phyloP scores from a whole-genome alignment of 192 early-diverging fungal species.

The Mortierella antarctica region DNA sequence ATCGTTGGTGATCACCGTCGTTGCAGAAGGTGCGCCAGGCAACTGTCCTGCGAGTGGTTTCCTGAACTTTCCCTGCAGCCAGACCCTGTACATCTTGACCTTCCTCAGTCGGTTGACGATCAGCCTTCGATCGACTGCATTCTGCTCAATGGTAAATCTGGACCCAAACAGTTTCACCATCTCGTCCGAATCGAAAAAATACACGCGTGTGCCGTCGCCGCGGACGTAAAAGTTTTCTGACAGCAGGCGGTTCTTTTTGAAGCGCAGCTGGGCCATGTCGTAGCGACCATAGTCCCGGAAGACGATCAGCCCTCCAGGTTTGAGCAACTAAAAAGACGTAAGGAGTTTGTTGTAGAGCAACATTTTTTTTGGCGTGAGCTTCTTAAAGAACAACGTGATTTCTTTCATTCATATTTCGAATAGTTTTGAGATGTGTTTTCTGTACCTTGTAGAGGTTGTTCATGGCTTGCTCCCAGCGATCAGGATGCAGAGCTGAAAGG shows the following conservation, averaged over 20 bases:
- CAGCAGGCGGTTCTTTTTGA: conserved; percentile 91
- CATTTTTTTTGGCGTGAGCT: not conserved
- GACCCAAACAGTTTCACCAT: conserved; percentile 61
- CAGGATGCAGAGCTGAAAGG: conserved; percentile 90
- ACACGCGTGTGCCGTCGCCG: conserved; percentile 95
- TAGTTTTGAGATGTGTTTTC: not conserved
- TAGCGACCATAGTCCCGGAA: conserved; percentile 98
- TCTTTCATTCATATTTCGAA: not conserved
- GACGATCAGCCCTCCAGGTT: conserved; percentile 91
- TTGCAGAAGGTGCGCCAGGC: conserved; percentile 20
- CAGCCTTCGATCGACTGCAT: conserved; percentile 91
- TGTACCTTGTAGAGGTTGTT: conserved; percentile 80
- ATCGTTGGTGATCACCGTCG: conserved; percentile 20
- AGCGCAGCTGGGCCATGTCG: conserved; percentile 96
- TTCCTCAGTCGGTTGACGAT: conserved; percentile 92
- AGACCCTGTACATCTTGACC: conserved; percentile 98
- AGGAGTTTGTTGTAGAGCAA: not conserved
- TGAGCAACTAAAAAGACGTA: conserved; percentile 64
- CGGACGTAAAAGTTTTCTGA: conserved; percentile 97
- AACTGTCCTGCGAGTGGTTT: conserved; percentile 58
- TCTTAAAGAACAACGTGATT: no score
- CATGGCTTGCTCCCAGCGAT: conserved; percentile 84
- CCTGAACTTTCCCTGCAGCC: conserved; percentile 97
- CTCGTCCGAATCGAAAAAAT: conserved; percentile 88
- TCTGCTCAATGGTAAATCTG: conserved; percentile 84